phyloP scores from a whole-genome alignment of 148 eudicot species.

The Vaccinium macrocarpon region DNA sequence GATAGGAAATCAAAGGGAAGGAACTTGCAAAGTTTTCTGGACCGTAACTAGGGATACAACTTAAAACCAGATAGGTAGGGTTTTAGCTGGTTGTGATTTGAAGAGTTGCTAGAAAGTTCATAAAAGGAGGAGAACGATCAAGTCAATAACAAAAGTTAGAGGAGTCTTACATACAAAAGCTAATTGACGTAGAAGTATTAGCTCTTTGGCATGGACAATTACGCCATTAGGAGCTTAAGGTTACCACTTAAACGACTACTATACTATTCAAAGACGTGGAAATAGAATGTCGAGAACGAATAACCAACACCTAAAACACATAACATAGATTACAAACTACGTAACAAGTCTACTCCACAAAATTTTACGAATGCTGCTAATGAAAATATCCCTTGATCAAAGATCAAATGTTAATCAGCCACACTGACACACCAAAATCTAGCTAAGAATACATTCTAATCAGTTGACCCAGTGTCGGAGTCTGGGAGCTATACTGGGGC shows the following conservation, averaged over 20 bases:
- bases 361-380: not conserved
- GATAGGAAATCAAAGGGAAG: not conserved
- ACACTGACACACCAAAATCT: not conserved
- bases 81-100: not conserved
- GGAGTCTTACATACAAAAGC: not conserved
- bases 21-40: not conserved
- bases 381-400: not conserved
- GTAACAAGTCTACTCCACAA: not conserved
- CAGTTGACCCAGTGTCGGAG: not conserved
- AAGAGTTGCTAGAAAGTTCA: not conserved
- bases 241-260: not conserved
- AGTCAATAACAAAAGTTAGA: not conserved
- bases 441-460: not conserved
- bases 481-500: not conserved
- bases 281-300: not conserved
- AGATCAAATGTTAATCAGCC: not conserved
- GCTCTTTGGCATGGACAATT: not conserved
- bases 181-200: not conserved
- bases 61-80: not conserved
- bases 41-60: not conserved
- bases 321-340: not conserved
- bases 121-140: not conserved
- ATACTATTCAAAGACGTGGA: not conserved
- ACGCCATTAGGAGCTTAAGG: not conserved
- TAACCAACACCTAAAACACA: not conserved